Conservation (phyloP, 495 filamentous ascomycete genomes). For the Aspergillus indologenus region DNA sequence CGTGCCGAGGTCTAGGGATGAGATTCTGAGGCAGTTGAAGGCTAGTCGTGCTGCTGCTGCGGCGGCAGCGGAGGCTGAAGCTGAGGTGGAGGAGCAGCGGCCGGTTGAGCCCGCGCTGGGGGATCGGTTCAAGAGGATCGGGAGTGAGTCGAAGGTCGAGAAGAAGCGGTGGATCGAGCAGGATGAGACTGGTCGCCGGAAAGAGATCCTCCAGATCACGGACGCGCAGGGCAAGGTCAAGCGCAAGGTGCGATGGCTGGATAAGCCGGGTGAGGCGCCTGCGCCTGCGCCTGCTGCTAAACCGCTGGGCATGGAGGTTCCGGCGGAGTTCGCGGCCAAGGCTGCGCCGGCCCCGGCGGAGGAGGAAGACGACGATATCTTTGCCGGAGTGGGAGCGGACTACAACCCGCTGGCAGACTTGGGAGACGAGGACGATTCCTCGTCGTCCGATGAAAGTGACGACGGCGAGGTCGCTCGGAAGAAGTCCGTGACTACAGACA, state of each 20-base stretch:
- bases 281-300: constrained; percentile 39
- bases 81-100: constrained; percentile 34
- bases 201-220: constrained; percentile 80
- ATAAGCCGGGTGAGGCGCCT: constrained; percentile 42
- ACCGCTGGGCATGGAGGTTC: constrained; percentile 77
- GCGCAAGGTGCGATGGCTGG: constrained; percentile 64
- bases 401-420: constrained; percentile 84
- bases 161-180: constrained; percentile 71
- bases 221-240: constrained; percentile 87
- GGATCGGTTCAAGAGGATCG: constrained; percentile 76
- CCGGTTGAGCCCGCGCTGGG: constrained; percentile 56
- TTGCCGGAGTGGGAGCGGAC: constrained; percentile 79
- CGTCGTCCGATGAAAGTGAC: constrained; percentile 49
- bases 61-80: constrained; percentile 49
- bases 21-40: constrained; percentile 78
- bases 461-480: constrained; percentile 35
- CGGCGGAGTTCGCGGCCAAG: constrained; percentile 47
- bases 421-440: constrained; percentile 50
- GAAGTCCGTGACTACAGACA: not conserved
- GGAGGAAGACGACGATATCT: constrained; percentile 70
- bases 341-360: constrained; percentile 38
- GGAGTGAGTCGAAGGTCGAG: constrained; percentile 50
- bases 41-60: constrained; percentile 60
- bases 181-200: constrained; percentile 61
- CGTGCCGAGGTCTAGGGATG: constrained; percentile 69